Conservation (phyloP, 2,329 filamentous ascomycete species). For the Dothistroma pini region DNA sequence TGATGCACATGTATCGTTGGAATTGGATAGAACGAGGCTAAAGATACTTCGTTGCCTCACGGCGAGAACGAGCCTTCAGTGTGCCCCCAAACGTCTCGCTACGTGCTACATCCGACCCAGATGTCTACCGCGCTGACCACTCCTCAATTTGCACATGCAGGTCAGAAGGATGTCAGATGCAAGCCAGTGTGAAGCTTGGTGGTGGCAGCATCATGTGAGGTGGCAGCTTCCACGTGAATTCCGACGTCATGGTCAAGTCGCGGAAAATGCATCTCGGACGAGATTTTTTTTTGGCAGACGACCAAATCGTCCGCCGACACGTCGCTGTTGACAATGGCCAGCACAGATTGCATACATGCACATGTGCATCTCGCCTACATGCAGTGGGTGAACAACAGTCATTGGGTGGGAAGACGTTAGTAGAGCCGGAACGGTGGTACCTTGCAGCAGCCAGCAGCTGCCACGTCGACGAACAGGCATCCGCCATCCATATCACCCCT, state of each 20-base stretch:
- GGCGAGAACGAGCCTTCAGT: no score
- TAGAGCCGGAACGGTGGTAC: slow-evolving; percentile 1
- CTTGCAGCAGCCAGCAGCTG: slow-evolving; percentile 12
- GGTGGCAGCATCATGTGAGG: background rate
- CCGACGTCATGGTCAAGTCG: background rate
- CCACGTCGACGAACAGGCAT: slow-evolving; percentile 17
- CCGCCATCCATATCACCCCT: slow-evolving; percentile 2
- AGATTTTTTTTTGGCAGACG: background rate
- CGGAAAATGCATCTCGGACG: background rate
- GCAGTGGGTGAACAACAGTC: background rate
- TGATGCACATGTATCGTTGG: background rate
- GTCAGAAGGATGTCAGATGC: background rate
- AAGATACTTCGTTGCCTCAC: background rate
- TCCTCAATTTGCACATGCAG: background rate
- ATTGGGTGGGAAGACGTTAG: background rate
- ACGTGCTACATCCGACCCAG: background rate
- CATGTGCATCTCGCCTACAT: slow-evolving; percentile 1
- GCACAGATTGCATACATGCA: background rate
- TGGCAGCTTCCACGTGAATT: background rate
- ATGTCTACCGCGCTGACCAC: background rate
- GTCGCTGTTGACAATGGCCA: slow-evolving; percentile 3
- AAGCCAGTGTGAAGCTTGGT: background rate
- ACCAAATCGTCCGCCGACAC: background rate
- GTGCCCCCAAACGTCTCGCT: background rate
- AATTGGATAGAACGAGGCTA: background rate